Evolutionary conservation across 768 basidiomycete genomes (phyloP).

Genomic region (Xanthoconium stramineum): DNA sequence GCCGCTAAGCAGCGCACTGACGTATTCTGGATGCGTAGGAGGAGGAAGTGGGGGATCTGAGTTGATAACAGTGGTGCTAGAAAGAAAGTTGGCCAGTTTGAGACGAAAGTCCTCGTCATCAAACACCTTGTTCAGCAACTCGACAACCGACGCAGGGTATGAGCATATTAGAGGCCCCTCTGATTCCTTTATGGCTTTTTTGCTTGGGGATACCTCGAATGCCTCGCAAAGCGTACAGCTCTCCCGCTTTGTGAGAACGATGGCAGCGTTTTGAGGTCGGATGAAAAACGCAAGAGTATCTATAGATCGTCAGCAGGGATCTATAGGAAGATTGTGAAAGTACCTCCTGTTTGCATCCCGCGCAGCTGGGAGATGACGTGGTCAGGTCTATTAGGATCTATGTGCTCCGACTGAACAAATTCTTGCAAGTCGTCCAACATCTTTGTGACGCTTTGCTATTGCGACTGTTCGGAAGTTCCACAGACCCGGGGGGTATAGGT

Average conservation of each 20-base stretch:
- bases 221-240: too few relatives aligned
- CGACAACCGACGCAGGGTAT: neutral
- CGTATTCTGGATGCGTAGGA: neutral
- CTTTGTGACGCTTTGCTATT: neutral
- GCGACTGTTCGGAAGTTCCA: neutral
- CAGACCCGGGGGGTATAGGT: neutral
- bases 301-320: neutral
- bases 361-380: neutral
- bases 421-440: neutral
- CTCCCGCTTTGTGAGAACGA: neutral
- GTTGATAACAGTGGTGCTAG: neutral
- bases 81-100: neutral
- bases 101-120: neutral
- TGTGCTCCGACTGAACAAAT: neutral
- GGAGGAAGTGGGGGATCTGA: neutral
- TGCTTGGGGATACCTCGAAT: too few relatives aligned
- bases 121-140: neutral
- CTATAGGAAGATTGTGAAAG: neutral
- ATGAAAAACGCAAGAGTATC: neutral
- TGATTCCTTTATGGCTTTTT: too few relatives aligned
- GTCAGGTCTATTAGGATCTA: neutral
- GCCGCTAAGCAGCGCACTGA: neutral
- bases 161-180: neutral
- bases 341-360: too few relatives aligned
- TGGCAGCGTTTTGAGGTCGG: neutral